These are phyloP conservation scores for Dipteronia dyeriana DNA, from an alignment of 345 rosid genomes.

Conservation along the genomic window DNA sequence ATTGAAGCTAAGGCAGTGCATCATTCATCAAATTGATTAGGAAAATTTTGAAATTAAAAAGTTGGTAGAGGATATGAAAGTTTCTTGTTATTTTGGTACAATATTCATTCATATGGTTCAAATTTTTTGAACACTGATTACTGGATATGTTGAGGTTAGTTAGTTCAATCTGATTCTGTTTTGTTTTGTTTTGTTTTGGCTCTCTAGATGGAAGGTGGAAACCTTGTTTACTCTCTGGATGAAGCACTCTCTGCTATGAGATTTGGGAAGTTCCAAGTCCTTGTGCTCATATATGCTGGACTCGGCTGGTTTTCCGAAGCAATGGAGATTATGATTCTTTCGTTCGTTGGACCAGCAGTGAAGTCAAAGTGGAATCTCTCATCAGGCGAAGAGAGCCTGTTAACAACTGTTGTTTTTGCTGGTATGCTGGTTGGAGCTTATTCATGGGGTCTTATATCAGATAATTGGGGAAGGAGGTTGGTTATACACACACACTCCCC, in stretches of 20 bases:
- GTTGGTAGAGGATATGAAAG: too few species aligned
- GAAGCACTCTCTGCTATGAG: constrained; percentile 42
- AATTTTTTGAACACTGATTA: too few species aligned
- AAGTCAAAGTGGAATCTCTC: constrained; percentile 45
- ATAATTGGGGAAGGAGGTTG: constrained; percentile 43
- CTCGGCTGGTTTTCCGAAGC: constrained; percentile 46
- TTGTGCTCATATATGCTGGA: constrained; percentile 45
- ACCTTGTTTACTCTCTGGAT: constrained; percentile 31
- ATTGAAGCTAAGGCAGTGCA: too few species aligned
- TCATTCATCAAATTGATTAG: too few species aligned
- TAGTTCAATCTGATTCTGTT: background rate
- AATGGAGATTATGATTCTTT: constrained; percentile 52
- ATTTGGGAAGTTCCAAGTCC: constrained; percentile 43
- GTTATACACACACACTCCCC: background rate
- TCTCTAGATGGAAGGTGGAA: constrained; percentile 22
- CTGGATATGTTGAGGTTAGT: too few species aligned
- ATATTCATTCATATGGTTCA: too few species aligned
- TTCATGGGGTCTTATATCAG: constrained; percentile 48
- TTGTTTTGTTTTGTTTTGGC: background rate
- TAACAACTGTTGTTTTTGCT: constrained; percentile 42
- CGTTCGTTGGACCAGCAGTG: constrained; percentile 47
- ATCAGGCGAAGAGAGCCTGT: constrained; percentile 34
- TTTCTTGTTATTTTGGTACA: too few species aligned
- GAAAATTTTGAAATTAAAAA: too few species aligned
- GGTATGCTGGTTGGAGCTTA: constrained; percentile 53